Evolutionary conservation across 106 monocot species (phyloP), one percentile per base, ranked within the genome.

Genomic region (Dendrobium nobile): DNA sequence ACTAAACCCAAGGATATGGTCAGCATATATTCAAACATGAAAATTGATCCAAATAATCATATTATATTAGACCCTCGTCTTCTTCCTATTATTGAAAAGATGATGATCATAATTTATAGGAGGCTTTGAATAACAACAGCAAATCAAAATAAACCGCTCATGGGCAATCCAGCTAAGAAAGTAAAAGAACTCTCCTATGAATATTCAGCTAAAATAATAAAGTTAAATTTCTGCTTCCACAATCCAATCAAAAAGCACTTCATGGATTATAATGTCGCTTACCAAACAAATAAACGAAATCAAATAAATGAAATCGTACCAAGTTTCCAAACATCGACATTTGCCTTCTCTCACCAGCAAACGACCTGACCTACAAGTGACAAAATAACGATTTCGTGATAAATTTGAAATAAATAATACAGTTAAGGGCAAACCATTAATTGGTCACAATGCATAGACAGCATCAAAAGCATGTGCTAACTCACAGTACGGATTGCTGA

Each of bases 401-500:
- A 37, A 77, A 67, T 40, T 65, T 54, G 17, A 72, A 40, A 17
- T 2, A 33, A 24, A 72, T 15, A 17, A 17, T 37, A 40, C 40
- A 16, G 27, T 28, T 72, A 37, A 33, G 72, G 28, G 15, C 26
- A 65, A 64, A n/a, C 22, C 26, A 65, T 65, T 37, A 26, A 75
- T 9, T 20, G 44, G 20, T 31, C 28, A 72, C 5, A 72, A 16
- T 33, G 15, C 51, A 51, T 51, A 51, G 15, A 51, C 10, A 51
- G 51, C 15, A 51, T 13, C 45, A 72, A 72, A 15, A 40, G 20
- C 8, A 75, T 31, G 40, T n/a, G 13, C 48, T 16, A 77, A 88
- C 90, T 90, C 84, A 98, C 98, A 42, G 95, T 99, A 59, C 92
- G 95, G 73, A 99, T 95, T 41, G 98, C 92, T 80, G 95, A 92